Conservation (phyloP, 2,329 filamentous ascomycete species). For the Graphium sp. region DNA sequence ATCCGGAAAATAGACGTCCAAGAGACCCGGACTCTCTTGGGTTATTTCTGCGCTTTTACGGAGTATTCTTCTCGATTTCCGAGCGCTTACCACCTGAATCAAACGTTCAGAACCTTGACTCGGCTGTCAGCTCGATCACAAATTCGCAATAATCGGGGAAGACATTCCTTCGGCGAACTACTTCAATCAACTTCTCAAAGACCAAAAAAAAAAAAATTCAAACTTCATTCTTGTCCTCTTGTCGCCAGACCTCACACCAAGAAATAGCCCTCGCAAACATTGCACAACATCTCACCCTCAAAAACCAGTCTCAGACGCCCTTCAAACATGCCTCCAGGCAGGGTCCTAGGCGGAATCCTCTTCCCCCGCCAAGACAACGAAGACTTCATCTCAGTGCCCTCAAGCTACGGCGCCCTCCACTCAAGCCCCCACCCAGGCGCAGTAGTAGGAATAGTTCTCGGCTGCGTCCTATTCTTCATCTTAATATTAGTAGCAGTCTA, state of each 20-base stretch:
- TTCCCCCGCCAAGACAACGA: constrained; percentile 2
- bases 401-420: constrained; percentile 15
- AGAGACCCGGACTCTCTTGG: no score
- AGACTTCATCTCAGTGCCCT: constrained; percentile 10
- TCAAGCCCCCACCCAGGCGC: constrained; percentile 24
- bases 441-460: constrained; percentile 25
- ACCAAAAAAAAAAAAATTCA: constrained; percentile 1
- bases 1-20: no score
- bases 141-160: background rate
- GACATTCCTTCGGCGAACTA: background rate
- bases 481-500: constrained; percentile 34
- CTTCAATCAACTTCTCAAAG: background rate
- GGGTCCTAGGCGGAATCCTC: constrained; percentile 4
- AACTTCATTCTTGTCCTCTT: no score
- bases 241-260: background rate
- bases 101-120: no score
- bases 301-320: background rate
- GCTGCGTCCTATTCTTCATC: constrained; percentile 30
- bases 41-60: no score
- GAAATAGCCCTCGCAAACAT: background rate
- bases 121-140: no score
- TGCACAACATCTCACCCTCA: background rate
- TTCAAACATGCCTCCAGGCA: no score
- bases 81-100: no score
- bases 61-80: no score